phyloP scores from a whole-genome alignment of 2,329 filamentous ascomycete genomes.

The Malbranchea zuffiana region DNA sequence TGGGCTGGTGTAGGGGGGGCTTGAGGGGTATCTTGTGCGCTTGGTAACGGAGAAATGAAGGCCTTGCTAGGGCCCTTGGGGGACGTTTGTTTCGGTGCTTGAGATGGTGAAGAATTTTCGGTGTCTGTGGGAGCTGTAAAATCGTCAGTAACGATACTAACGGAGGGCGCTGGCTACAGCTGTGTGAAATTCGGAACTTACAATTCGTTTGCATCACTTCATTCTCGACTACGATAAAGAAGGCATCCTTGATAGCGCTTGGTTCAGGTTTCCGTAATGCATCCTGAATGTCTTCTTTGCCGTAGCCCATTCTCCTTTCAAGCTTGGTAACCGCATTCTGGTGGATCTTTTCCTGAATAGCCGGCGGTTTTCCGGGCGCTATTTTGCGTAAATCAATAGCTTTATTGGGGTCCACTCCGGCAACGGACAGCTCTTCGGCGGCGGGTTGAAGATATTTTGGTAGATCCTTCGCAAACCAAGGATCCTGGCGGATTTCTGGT shows the following conservation, averaged over 20 bases:
- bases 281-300: conserved; percentile 87
- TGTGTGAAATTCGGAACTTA: too few species aligned
- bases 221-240: conserved; percentile 95
- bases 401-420: conserved; percentile 86
- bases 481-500: conserved; percentile 80
- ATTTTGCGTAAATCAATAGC: conserved; percentile 75
- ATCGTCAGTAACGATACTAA: conserved; percentile 5
- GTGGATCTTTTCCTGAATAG: conserved; percentile 80
- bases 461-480: conserved; percentile 85
- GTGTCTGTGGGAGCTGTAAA: conserved; percentile 10
- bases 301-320: conserved; percentile 96
- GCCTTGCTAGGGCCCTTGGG: background rate
- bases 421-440: conserved; percentile 83
- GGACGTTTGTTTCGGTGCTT: conserved; percentile 1
- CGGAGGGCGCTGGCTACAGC: too few species aligned
- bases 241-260: conserved; percentile 96
- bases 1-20: conserved; percentile 8
- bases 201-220: conserved; percentile 92
- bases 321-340: conserved; percentile 90
- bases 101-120: conserved; percentile 26
- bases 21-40: conserved; percentile 5
- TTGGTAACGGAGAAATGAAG: background rate
- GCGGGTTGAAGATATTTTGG: conserved; percentile 78
- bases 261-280: conserved; percentile 84
- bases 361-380: conserved; percentile 64